Evolutionary conservation across 495 filamentous ascomycete genomes (phyloP).

Genomic region (Amniculicola lignicola): DNA sequence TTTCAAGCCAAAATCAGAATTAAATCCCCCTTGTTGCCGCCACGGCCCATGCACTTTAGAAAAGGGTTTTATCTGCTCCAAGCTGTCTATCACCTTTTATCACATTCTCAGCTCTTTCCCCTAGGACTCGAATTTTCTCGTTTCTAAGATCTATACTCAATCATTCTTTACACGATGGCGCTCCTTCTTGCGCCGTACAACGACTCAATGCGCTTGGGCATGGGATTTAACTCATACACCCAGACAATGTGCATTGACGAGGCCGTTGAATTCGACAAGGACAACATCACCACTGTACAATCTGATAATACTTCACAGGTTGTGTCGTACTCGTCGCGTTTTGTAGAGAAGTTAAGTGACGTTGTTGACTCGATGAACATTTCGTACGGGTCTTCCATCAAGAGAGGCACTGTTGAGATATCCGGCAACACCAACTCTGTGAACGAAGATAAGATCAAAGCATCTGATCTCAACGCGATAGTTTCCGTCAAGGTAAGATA

Average conservation of each 20-base stretch:
- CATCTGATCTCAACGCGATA: conserved; percentile 36
- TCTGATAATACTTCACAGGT: background rate
- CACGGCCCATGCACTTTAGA: background rate
- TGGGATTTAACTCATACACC: conserved; percentile 1
- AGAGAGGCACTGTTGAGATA: background rate
- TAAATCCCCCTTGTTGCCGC: too few relatives aligned
- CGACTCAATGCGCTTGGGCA: conserved; percentile 2
- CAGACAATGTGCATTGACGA: background rate
- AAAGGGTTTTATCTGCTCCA: background rate
- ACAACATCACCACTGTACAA: background rate
- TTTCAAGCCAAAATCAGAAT: too few relatives aligned
- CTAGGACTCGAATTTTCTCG: background rate
- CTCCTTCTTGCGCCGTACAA: conserved; percentile 9
- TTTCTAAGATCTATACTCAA: too few relatives aligned
- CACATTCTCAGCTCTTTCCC: background rate
- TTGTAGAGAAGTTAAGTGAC: conserved; percentile 36
- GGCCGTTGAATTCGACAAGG: background rate
- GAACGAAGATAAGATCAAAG: conserved; percentile 36
- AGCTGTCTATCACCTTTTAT: background rate
- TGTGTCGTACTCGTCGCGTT: conserved; percentile 33
- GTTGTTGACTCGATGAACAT: conserved; percentile 33
- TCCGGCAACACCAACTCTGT: background rate
- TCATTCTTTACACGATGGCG: background rate
- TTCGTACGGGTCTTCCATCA: background rate
- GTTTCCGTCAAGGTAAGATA: conserved; percentile 17